Percentiles rank a stretch among this genome's conserved stretches.
Evolutionary conservation across 257 asterid genomes (phyloP).

Genomic region (Solanum infundibuliforme): DNA sequence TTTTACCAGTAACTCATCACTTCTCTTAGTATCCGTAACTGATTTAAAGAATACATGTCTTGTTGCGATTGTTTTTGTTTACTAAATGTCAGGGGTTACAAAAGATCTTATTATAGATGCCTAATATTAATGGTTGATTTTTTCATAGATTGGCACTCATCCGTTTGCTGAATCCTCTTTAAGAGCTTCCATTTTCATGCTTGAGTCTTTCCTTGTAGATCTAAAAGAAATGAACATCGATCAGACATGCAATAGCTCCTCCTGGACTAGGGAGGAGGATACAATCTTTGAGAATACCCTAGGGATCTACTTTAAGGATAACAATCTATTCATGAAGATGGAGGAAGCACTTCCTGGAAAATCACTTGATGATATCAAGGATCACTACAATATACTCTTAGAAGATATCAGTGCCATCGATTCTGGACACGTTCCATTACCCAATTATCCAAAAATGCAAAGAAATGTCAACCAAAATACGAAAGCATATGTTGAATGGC

Average conservation of each 20-base stretch:
- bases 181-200: background rate
- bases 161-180: background rate
- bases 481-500: background rate
- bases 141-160: background rate
- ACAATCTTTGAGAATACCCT: background rate
- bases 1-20: background rate
- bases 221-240: background rate
- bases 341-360: background rate
- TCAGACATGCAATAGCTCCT: background rate
- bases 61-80: background rate
- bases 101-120: background rate
- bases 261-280: background rate
- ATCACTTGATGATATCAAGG: background rate
- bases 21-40: background rate
- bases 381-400: background rate
- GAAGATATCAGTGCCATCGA: background rate
- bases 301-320: background rate
- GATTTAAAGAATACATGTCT: too few relatives aligned
- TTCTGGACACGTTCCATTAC: background rate
- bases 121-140: too few relatives aligned
- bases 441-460: background rate
- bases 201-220: background rate
- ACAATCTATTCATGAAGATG: background rate
- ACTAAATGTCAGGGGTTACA: background rate
- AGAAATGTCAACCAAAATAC: background rate